A percentile compares a stretch with the other conserved stretches of the same genome.
Evolutionary conservation across 2,329 filamentous ascomycete genomes (phyloP).

Genomic region (Cladosporium sp.): DNA sequence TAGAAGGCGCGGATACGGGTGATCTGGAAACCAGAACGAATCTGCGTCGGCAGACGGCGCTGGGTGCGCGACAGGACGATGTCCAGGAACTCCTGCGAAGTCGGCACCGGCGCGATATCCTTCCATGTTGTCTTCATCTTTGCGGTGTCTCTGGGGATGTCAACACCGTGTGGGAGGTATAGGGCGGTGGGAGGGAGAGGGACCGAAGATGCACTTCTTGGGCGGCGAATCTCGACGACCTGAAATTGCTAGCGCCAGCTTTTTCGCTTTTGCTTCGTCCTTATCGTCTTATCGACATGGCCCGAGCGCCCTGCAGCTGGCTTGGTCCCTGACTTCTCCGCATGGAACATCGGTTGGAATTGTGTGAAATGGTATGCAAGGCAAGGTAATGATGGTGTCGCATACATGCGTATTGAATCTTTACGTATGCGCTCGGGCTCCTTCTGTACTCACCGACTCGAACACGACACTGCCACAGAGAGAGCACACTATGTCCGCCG

Average conservation of each 20-base stretch:
- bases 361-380: too few relatives aligned
- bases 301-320: too few relatives aligned
- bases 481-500: background rate
- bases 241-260: constrained; percentile 7
- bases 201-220: background rate
- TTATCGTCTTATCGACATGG: background rate
- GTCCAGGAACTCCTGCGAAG: constrained; percentile 92
- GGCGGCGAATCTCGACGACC: constrained; percentile 1
- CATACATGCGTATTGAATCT: too few relatives aligned
- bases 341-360: too few relatives aligned
- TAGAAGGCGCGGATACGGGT: constrained; percentile 92
- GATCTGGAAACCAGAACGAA: constrained; percentile 93
- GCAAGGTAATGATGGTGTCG: too few relatives aligned
- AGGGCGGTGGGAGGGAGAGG: constrained; percentile 3
- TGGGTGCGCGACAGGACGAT: constrained; percentile 94
- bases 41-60: constrained; percentile 88
- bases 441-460: background rate
- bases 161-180: background rate
- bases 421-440: too few relatives aligned
- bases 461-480: background rate
- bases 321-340: too few relatives aligned
- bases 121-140: constrained; percentile 59
- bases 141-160: constrained; percentile 15
- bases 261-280: background rate
- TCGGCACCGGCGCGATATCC: constrained; percentile 57